Evolutionary conservation across 768 basidiomycete genomes (phyloP), one percentile per base, ranked within the genome.

Genomic region (Boletellus ananas): DNA sequence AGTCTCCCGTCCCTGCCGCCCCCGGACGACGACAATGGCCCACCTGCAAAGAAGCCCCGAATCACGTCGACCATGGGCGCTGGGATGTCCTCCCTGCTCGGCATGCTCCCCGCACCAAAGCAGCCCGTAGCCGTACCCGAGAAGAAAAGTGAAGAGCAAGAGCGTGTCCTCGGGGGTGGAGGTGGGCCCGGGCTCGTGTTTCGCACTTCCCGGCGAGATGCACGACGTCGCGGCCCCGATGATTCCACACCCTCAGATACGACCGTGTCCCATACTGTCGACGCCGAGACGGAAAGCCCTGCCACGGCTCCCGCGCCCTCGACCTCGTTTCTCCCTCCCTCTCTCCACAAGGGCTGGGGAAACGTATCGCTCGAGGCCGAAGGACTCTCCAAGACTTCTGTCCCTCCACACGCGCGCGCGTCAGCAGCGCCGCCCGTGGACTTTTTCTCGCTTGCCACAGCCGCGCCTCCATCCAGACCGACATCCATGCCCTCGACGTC

Each of bases 81-180:
- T 23, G 87, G 87, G 10, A 62, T 64, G 12, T 90, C 88, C 0
- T 78, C 81, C 3, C 62, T 91, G 42, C 59, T 90, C 29, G 77
- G 78, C 9, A 88, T 90, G 83, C 74, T 91, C 11, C 89, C 89
- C 31, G 78, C 82, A 0, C 89, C 89, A 6, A 88, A 84, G 67
- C 78, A 62, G 70, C 73, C 47, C 61, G 68, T 20, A 6, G 74
- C 79, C 10, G 63, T 74, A n/a, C 60, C 64, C 21, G 45, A 54
- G 52, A 68, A 66, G 47, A 58, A 66, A 33, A 21, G 18, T 7
- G 40, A 29, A 25, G 66, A 75, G 6, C 76, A 79, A 54, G 76
- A 79, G 54, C 74, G 83, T 27, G 76, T 87, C 13, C 74, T 90
- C 5, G 88, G 88, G 3, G 79, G 78, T 14, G 84, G 85, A 2